Conservation (phyloP, 495 filamentous ascomycete species). For the Hypoxylon rickii region DNA sequence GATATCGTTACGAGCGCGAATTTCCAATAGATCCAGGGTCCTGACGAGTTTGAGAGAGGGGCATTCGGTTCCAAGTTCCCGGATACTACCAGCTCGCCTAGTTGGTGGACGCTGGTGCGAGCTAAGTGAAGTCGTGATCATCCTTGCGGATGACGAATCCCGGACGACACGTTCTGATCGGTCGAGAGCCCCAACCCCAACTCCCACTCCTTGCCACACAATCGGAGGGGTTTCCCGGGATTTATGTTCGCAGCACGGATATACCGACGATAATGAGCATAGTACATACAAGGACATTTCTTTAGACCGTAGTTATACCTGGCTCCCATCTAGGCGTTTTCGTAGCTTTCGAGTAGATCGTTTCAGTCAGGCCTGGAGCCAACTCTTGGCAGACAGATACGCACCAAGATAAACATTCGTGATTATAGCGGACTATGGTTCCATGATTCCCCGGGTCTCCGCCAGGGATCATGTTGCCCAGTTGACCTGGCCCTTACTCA, state of each 20-base stretch:
- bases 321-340: slow-evolving; percentile 1
- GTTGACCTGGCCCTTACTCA: not conserved
- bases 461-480: not conserved
- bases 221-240: slow-evolving; percentile 11
- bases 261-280: not conserved
- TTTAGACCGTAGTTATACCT: not conserved
- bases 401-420: slow-evolving; percentile 29
- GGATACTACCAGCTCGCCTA: slow-evolving; percentile 8
- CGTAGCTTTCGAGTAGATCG: slow-evolving; percentile 7
- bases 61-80: slow-evolving; percentile 21
- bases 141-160: slow-evolving; percentile 33
- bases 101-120: slow-evolving; percentile 1
- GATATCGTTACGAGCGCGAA: slow-evolving; percentile 18
- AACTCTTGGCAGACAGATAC: slow-evolving; percentile 6
- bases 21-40: slow-evolving; percentile 22
- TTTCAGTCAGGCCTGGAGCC: slow-evolving; percentile 5
- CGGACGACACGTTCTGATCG: slow-evolving; percentile 19
- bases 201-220: not conserved
- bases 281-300: not conserved
- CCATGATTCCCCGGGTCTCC: slow-evolving; percentile 16
- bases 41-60: not conserved
- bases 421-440: slow-evolving; percentile 27
- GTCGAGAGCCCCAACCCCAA: slow-evolving; percentile 13
- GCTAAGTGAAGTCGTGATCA: slow-evolving; percentile 33
- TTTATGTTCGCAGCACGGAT: not conserved